Evolutionary conservation across 1,139 yeast genomes (phyloP).

Genomic region (Diutina catenulata): DNA sequence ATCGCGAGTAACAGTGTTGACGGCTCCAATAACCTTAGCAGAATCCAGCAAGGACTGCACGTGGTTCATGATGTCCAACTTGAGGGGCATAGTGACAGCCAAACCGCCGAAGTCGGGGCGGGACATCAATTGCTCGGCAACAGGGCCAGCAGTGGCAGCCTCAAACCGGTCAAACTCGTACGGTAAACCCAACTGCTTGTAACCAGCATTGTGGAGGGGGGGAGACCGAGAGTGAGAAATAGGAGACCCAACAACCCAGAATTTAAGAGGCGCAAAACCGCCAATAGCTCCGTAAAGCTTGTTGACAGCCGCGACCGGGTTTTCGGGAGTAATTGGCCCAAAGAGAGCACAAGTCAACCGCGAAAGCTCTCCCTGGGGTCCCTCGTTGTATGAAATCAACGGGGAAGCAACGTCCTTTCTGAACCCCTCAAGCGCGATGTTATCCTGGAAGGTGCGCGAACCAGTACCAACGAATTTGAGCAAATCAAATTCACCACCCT

Average conservation of each 20-base stretch:
- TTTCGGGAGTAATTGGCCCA: slow-evolving; percentile 74
- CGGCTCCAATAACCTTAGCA: slow-evolving; percentile 79
- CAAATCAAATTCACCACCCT: slow-evolving; percentile 58
- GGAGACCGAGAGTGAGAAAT: slow-evolving; percentile 85
- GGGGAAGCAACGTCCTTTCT: slow-evolving; percentile 45
- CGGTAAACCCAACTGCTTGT: slow-evolving; percentile 65
- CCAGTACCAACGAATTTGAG: slow-evolving; percentile 83
- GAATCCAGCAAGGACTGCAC: slow-evolving; percentile 56
- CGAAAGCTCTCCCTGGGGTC: slow-evolving; percentile 64
- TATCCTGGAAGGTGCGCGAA: slow-evolving; percentile 41
- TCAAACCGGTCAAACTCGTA: slow-evolving; percentile 60
- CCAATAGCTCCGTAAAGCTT: slow-evolving; percentile 51
- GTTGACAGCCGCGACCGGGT: slow-evolving; percentile 48
- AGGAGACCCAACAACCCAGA: slow-evolving; percentile 76
- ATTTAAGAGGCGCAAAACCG: slow-evolving; percentile 41
- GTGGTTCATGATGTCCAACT: slow-evolving; percentile 62
- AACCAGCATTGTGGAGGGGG: slow-evolving; percentile 67
- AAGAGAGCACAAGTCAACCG: slow-evolving; percentile 62
- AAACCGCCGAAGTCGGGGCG: slow-evolving; percentile 64
- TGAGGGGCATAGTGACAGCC: slow-evolving; percentile 86
- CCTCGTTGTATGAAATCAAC: slow-evolving; percentile 76
- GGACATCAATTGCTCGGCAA: slow-evolving; percentile 31
- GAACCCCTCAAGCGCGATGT: slow-evolving; percentile 59
- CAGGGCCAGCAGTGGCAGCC: slow-evolving; percentile 46
- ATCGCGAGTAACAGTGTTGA: slow-evolving; percentile 66